Evolutionary conservation across 2,329 filamentous ascomycete species (phyloP).

Genomic region (Fusarium sp.): DNA sequence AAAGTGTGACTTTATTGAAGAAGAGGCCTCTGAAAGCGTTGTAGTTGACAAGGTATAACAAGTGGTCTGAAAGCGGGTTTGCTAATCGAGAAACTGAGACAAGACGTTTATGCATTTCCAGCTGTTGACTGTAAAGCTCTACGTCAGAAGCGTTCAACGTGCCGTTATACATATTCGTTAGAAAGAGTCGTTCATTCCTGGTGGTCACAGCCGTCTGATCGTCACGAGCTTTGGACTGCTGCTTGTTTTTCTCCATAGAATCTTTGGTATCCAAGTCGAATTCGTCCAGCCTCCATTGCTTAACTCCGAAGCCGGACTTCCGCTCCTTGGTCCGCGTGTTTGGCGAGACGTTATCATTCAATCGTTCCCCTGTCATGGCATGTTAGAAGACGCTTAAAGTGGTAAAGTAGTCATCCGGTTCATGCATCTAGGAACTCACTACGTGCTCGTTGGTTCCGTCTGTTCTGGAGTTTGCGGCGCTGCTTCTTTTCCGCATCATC

Average conservation of each 20-base stretch:
- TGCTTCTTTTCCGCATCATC: slow-evolving; percentile 8
- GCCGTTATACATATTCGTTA: neutral
- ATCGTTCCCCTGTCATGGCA: neutral
- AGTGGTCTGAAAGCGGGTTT: slow-evolving; percentile 1
- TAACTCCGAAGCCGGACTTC: slow-evolving; percentile 1
- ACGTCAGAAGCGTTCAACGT: neutral
- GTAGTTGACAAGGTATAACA: slow-evolving; percentile 16
- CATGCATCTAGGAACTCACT: neutral
- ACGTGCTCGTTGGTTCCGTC: slow-evolving; percentile 21
- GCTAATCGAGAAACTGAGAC: too few species aligned
- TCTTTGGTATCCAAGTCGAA: neutral
- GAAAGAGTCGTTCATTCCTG: neutral
- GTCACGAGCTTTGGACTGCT: neutral
- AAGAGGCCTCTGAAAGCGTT: slow-evolving; percentile 18
- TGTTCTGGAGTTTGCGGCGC: slow-evolving; percentile 17
- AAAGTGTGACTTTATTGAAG: slow-evolving; percentile 1
- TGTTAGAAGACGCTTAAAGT: neutral
- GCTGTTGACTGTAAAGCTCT: slow-evolving; percentile 14
- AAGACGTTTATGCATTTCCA: neutral
- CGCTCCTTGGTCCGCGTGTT: neutral
- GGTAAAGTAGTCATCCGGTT: neutral
- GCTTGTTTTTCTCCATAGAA: too few species aligned
- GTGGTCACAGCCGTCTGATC: too few species aligned
- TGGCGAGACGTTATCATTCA: neutral
- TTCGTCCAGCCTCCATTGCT: slow-evolving; percentile 18